Percentiles rank a stretch among this genome's conserved stretches.
Conservation (phyloP, 1,284 basidiomycete genomes). For the Afroboletus lepidellus region DNA sequence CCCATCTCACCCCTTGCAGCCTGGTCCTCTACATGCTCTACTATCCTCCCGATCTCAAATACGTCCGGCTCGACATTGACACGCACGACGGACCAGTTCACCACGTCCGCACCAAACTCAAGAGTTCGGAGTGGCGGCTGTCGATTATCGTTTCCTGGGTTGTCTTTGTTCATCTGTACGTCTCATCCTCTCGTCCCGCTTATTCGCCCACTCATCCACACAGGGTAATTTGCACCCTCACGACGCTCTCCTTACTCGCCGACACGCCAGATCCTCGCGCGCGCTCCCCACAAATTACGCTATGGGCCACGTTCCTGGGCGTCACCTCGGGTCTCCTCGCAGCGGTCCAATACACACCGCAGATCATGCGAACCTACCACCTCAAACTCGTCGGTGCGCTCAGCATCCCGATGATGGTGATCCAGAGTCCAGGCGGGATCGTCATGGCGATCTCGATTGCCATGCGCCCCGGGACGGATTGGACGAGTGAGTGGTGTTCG, state of each 20-base stretch:
- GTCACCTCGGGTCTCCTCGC: constrained; percentile 80
- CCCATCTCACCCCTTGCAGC: constrained; percentile 40
- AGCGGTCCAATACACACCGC: constrained; percentile 84
- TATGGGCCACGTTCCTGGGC: constrained; percentile 88
- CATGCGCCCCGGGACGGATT: constrained; percentile 69
- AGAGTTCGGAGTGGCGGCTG: constrained; percentile 71
- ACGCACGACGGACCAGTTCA: constrained; percentile 43
- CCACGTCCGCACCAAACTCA: constrained; percentile 48
- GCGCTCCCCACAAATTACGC: constrained; percentile 43
- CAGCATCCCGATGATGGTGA: constrained; percentile 91
- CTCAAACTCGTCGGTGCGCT: constrained; percentile 86
- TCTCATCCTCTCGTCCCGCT: constrained; percentile 14
- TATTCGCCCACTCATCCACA: constrained; percentile 1
- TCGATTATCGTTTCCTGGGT: constrained; percentile 76
- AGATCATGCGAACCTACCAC: constrained; percentile 78
- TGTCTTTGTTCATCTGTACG: constrained; percentile 75
- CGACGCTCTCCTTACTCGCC: constrained; percentile 56
- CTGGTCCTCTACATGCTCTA: constrained; percentile 90
- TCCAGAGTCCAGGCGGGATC: constrained; percentile 90
- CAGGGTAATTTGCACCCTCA: constrained; percentile 53
- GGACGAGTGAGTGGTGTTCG: constrained; percentile 63
- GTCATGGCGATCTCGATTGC: constrained; percentile 86
- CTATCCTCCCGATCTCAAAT: constrained; percentile 84
- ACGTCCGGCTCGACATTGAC: constrained; percentile 48
- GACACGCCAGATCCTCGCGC: constrained; percentile 39